Evolutionary conservation across 768 basidiomycete genomes (phyloP), one percentile per base, ranked within the genome.

Genomic region (Boletus subparvulus): DNA sequence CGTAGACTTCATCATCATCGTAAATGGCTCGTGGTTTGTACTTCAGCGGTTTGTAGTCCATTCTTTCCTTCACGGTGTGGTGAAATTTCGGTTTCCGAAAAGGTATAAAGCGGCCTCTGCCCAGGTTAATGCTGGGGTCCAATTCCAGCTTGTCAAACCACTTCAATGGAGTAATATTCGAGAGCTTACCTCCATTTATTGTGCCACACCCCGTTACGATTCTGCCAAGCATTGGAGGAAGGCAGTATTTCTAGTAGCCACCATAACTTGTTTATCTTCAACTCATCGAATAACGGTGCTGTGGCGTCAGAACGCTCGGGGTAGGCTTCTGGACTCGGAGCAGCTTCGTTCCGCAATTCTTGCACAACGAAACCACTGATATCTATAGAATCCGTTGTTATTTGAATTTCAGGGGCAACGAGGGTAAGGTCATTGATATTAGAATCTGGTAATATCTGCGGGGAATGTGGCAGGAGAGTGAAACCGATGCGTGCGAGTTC

Each of bases 241-340:
- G 86, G 88, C 0, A 90, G 30, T 28, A 89, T 71, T 70, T 92
- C 90, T 36, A 90, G 70, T n/a, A 88, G 35, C 88, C 86, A 87
- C 90, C 90, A 92, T 2, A 75, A 6, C 19, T 68, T 70, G 16
- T 69, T 67, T 9, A 47, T 46, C 66, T 73, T 68, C 44, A 92
- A 71, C 58, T 75, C 52, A 61, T 91, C 88, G 57, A 83, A 72
- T 2, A 85, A 61, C 1, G 79, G 81, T 64, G 82, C 71, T n/a
- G 82, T 41, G n/a, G 77, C 77, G 35, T 71, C 49, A n/a, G 55
- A 52, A 30, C 26, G 40, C 48, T 72, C 63, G 12, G 61, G 52
- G 36, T 56, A 56, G 26, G 43, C 6, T 19, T 37, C 35, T 11
- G 50, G 14, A 24, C 3, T 35, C 8, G 47, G 11, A 24, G 52